Base-by-base conservation (phyloP, 2,329 filamentous ascomycete genomes). In the Penicillium sp. region DNA sequence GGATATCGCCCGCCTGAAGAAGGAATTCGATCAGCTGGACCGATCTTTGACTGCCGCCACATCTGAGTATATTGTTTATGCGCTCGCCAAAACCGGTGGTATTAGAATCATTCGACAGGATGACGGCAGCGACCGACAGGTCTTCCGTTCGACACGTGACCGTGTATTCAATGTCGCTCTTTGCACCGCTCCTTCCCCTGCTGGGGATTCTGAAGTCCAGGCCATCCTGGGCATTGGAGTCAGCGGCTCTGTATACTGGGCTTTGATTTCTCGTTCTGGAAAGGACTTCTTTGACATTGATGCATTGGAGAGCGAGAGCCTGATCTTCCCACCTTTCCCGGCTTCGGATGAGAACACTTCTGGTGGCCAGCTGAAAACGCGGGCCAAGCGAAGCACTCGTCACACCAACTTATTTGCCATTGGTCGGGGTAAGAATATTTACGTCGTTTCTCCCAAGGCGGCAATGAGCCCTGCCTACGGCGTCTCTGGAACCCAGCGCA, bases 11-110 rank as follows among this genome's bases (percentile, higher is more conserved):
- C 86, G 92, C 54, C 81, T 97, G 60, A 96, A 96, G 81, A 97
- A 97, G 77, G 92, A 96, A 5, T 97, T 97, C 66, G 94, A 99
- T 68, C 94, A 97, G 76, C 88, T 97, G 58, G 94, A 99, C 70
- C 89, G 95, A 61, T 95, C 92, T 59, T 82, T 99, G 31, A 93
- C 93, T 46, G 89, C 92, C 5, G 92, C 93, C 16, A 93, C 91
- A 24, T 87, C 90, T 68, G 88, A 88, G 56, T 96, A 94, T 76
- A 97, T 99, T 74, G 88, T 90, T 5, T 99, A 97, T 67, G 92
- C 91, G 41, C 90, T 96, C 79, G 90, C 90, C 41, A 97, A 96
- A 79, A 90, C 92, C 61, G 92, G 92, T 47, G 94, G 94, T 45
- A 85, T 99, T 66, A 87, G 93, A 53, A 88, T 99, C 53, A 97